Evolutionary conservation across 495 filamentous ascomycete genomes (phyloP).

Genomic region (Penicillium cosmopolitanum): DNA sequence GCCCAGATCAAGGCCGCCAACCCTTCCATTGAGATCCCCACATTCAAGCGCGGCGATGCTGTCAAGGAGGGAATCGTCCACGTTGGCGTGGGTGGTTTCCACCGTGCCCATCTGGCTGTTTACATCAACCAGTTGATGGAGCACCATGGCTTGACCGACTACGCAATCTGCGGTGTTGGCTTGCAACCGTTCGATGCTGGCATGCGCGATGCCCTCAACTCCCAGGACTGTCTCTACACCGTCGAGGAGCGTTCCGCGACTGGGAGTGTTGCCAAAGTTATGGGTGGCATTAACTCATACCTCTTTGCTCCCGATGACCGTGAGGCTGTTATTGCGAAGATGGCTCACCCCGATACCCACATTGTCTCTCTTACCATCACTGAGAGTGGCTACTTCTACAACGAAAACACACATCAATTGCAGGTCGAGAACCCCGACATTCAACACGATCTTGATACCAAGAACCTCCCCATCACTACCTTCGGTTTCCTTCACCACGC

Average conservation of each 20-base stretch:
- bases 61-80: conserved; percentile 57
- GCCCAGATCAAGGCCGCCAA: conserved; percentile 38
- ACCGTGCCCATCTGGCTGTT: conserved; percentile 52
- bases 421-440: conserved; percentile 50
- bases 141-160: conserved; percentile 45
- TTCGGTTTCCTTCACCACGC: conserved; percentile 55
- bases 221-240: conserved; percentile 53
- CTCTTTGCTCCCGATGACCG: conserved; percentile 51
- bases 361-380: conserved; percentile 57
- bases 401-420: conserved; percentile 55
- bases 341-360: conserved; percentile 54
- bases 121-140: conserved; percentile 53
- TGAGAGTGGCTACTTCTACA: conserved; percentile 57
- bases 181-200: conserved; percentile 47
- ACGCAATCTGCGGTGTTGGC: conserved; percentile 51
- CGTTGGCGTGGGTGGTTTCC: conserved; percentile 53
- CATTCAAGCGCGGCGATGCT: conserved; percentile 39
- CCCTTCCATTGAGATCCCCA: conserved; percentile 36
- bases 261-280: conserved; percentile 46
- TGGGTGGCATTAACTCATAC: conserved; percentile 55
- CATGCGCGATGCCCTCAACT: conserved; percentile 49
- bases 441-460: conserved; percentile 48
- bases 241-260: conserved; percentile 51
- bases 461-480: conserved; percentile 43
- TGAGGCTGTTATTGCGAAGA: conserved; percentile 52